phyloP scores from a whole-genome alignment of 352 stramenopile genomes.

The Aphanomyces invadans region DNA sequence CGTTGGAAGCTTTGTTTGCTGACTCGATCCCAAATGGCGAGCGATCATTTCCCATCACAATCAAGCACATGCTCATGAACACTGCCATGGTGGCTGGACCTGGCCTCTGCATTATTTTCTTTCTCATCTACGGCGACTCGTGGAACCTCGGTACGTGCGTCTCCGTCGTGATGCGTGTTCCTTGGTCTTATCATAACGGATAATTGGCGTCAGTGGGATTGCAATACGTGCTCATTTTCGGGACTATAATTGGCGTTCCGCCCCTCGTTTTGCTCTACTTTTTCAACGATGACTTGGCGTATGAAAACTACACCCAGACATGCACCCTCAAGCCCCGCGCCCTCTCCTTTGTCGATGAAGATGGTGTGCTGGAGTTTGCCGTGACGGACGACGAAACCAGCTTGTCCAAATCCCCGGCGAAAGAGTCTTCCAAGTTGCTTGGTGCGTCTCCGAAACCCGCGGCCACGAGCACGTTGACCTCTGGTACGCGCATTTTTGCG shows the following conservation, averaged over 20 bases:
- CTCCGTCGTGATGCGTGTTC: background rate
- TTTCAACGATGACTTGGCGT: conserved; percentile 72
- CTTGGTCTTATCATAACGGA: too few species aligned
- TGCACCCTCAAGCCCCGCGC: conserved; percentile 27
- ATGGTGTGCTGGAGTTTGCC: conserved; percentile 16
- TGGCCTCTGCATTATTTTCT: conserved; percentile 53
- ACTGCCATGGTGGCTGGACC: conserved; percentile 43
- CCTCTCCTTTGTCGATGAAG: conserved; percentile 22
- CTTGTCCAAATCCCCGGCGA: background rate
- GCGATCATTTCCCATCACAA: conserved; percentile 65
- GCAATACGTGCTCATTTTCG: conserved; percentile 55
- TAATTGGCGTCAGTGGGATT: conserved; percentile 38
- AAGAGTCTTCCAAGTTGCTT: background rate
- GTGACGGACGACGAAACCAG: background rate
- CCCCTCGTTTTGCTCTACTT: conserved; percentile 58
- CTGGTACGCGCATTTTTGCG: background rate
- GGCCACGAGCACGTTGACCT: too few species aligned
- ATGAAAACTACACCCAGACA: conserved; percentile 44
- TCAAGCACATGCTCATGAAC: conserved; percentile 62
- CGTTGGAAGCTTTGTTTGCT: conserved; percentile 74
- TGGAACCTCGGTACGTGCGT: conserved; percentile 44
- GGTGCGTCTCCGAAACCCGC: background rate
- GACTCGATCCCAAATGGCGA: conserved; percentile 67
- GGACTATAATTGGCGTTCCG: conserved; percentile 46
- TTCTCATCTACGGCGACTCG: conserved; percentile 56